Conservation (phyloP, 176 grass and related monocot genomes). For the Stipa capillata region DNA sequence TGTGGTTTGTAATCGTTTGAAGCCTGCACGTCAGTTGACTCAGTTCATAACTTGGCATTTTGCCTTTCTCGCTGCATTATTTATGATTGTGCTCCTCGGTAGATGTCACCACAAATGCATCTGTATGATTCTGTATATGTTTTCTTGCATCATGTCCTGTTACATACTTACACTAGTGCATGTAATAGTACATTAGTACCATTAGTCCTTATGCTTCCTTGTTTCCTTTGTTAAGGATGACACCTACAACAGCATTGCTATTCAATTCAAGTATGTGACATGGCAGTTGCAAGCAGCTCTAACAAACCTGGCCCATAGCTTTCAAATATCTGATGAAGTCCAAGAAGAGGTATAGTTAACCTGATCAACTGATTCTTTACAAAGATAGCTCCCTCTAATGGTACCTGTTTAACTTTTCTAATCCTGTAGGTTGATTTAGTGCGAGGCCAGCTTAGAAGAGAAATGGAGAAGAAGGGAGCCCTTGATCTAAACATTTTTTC, state of each 20-base stretch:
- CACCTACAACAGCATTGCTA: conserved; percentile 32
- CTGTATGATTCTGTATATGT: not conserved
- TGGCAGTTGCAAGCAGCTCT: conserved; percentile 81
- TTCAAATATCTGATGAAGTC: conserved; percentile 95
- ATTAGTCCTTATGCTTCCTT: conserved; percentile 18
- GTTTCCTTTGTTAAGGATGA: conserved; percentile 34
- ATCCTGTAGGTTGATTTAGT: conserved; percentile 79
- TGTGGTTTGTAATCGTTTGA: not conserved
- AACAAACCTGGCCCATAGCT: conserved; percentile 51
- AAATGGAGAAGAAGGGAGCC: conserved; percentile 64
- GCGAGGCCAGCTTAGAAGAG: conserved; percentile 71
- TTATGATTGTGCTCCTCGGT: not conserved
- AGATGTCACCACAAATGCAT: not conserved
- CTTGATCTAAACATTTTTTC: conserved; percentile 54
- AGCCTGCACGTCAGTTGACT: not conserved
- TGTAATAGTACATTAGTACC: not conserved
- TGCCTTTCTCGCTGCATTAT: not conserved
- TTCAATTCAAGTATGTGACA: conserved; percentile 78
- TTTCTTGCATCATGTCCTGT: not conserved
- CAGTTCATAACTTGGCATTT: not conserved
- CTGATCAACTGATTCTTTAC: not conserved
- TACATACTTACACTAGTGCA: not conserved
- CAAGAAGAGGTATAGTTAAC: conserved; percentile 86
- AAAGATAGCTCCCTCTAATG: not conserved
- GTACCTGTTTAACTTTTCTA: conserved; percentile 9